A percentile compares a stretch with the other conserved stretches of the same genome.
Conservation (phyloP, 2,329 filamentous ascomycete species). For the Scedosporium dehoogii region DNA sequence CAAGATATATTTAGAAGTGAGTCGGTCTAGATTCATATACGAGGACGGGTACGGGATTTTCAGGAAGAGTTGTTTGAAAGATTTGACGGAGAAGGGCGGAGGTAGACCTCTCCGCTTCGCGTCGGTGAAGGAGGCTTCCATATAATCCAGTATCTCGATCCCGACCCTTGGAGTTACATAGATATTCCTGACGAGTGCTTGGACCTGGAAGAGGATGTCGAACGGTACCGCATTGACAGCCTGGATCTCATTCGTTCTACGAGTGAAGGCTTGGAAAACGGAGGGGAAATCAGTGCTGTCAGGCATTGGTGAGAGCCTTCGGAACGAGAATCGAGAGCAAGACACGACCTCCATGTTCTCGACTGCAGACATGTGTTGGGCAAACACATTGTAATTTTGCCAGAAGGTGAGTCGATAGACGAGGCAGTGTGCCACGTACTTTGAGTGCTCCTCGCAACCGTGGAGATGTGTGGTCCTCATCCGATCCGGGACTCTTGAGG, state of each 20-base stretch:
- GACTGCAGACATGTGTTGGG: constrained; percentile 4
- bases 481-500: not conserved
- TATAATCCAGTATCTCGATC: constrained; percentile 30
- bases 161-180: constrained; percentile 48
- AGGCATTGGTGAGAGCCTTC: not conserved
- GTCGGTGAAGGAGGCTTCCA: constrained; percentile 23
- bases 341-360: not conserved
- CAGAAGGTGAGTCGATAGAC: constrained; percentile 1
- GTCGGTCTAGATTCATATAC: constrained; percentile 29
- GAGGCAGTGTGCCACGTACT: not conserved
- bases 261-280: constrained; percentile 12
- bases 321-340: not conserved
- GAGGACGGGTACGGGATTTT: constrained; percentile 46
- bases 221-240: constrained; percentile 34
- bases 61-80: constrained; percentile 41
- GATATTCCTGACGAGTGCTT: constrained; percentile 53
- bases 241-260: constrained; percentile 22
- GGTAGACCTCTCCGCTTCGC: constrained; percentile 12
- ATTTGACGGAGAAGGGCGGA: constrained; percentile 37
- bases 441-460: not conserved
- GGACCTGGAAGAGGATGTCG: constrained; percentile 49
- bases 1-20: constrained; percentile 31
- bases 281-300: constrained; percentile 5
- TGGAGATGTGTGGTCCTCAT: not conserved
- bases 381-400: not conserved